A percentile compares a stretch with the other conserved stretches of the same genome.
Evolutionary conservation across 805 yeast genomes (phyloP).

Genomic region (Candida ficus): DNA sequence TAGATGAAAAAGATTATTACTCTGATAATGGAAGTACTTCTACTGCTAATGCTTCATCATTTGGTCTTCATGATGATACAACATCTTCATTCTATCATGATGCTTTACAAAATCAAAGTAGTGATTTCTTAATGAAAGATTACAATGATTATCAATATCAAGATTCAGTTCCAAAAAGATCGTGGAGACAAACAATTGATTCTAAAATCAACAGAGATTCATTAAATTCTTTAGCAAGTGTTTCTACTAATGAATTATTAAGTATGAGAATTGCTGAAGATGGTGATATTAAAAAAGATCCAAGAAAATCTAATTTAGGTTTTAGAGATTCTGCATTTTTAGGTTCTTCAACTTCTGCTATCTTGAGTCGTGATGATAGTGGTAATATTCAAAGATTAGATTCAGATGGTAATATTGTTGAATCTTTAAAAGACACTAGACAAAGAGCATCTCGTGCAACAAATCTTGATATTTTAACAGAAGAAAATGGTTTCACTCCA

Average conservation of each 20-base stretch:
- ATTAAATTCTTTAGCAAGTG: slow-evolving; percentile 70
- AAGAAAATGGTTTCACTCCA: slow-evolving; percentile 13
- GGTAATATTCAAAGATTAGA: slow-evolving; percentile 25
- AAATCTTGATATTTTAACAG: slow-evolving; percentile 21
- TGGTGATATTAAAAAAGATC: slow-evolving; percentile 36
- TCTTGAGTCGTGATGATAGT: slow-evolving; percentile 24
- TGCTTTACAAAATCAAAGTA: slow-evolving; percentile 33
- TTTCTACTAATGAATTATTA: slow-evolving; percentile 77
- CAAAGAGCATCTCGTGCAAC: slow-evolving; percentile 21
- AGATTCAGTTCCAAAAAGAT: slow-evolving; percentile 33
- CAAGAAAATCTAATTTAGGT: slow-evolving; percentile 35
- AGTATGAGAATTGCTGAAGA: slow-evolving; percentile 75
- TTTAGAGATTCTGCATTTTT: slow-evolving; percentile 38
- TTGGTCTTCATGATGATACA: slow-evolving; percentile 26
- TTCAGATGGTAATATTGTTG: slow-evolving; percentile 26
- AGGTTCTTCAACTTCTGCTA: slow-evolving; percentile 23
- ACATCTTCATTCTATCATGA: slow-evolving; percentile 32
- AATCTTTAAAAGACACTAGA: slow-evolving; percentile 8
- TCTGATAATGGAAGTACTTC: slow-evolving; percentile 42
- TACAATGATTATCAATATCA: slow-evolving; percentile 5
- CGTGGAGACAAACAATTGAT: slow-evolving; percentile 50
- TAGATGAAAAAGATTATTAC: slow-evolving; percentile 36
- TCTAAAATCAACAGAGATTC: slow-evolving; percentile 48
- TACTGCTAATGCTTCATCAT: slow-evolving; percentile 42
- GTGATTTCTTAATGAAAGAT: slow-evolving; percentile 32